Percentiles rank a stretch among this genome's conserved stretches.
Evolutionary conservation across 2,329 filamentous ascomycete genomes (phyloP).

Genomic region (Immersiporthe knoxdaviesiana): DNA sequence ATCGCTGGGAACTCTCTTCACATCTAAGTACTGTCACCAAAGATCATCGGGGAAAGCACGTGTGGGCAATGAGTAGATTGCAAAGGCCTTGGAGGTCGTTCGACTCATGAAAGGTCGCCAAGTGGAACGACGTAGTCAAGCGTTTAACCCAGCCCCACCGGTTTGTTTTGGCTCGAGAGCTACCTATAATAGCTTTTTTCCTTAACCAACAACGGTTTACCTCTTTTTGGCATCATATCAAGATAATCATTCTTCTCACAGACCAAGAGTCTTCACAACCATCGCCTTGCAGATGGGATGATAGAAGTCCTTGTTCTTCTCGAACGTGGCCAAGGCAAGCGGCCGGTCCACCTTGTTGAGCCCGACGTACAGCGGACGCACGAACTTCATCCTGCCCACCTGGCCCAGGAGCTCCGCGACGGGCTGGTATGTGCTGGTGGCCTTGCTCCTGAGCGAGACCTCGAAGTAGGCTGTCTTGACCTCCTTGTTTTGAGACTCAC

Average conservation of each 20-base stretch:
- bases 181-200: neutral
- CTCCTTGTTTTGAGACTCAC: constrained; percentile 81
- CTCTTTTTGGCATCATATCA: neutral
- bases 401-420: constrained; percentile 75
- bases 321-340: constrained; percentile 80
- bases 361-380: constrained; percentile 79
- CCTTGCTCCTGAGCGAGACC: constrained; percentile 76
- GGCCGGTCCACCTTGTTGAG: constrained; percentile 75
- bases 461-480: constrained; percentile 79
- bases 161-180: neutral
- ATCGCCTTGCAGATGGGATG: constrained; percentile 89
- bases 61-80: neutral
- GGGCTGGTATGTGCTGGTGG: constrained; percentile 68
- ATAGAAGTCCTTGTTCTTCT: constrained; percentile 88
- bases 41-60: neutral
- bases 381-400: constrained; percentile 97
- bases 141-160: neutral
- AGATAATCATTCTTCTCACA: too few relatives aligned
- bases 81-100: neutral
- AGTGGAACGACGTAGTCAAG: neutral
- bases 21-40: neutral
- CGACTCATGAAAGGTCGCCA: neutral
- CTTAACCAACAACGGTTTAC: neutral
- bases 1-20: neutral
- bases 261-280: constrained; percentile 80